These are phyloP conservation scores for Mortierella sp. DNA, from an alignment of 371 early-diverging fungal species.

Conservation along the genomic window DNA sequence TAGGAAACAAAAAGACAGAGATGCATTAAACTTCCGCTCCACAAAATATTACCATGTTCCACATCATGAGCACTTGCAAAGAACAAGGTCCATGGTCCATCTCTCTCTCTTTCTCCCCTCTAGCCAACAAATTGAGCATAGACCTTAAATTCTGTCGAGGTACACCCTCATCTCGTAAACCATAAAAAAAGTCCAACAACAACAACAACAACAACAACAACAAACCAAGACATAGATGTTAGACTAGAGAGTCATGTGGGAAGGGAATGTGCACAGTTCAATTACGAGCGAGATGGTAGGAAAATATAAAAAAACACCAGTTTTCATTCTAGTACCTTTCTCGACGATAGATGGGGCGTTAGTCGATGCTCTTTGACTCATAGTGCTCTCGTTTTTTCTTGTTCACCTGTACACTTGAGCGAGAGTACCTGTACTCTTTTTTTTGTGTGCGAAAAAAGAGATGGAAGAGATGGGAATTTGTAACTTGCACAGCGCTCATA, in stretches of 20 bases:
- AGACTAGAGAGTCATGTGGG: neutral
- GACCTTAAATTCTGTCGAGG: neutral
- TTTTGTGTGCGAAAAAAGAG: neutral
- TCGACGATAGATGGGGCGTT: neutral
- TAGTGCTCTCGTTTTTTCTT: neutral
- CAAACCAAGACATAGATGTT: neutral
- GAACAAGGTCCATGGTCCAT: neutral
- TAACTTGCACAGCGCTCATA: too few relatives aligned
- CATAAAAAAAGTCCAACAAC: neutral
- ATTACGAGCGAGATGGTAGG: neutral
- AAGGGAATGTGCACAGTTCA: slow-evolving; percentile 6
- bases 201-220: neutral
- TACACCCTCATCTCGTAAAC: neutral
- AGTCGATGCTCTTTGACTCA: neutral
- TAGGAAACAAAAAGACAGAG: too few relatives aligned
- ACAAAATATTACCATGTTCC: too few relatives aligned
- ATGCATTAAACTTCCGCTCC: too few relatives aligned
- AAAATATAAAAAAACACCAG: neutral
- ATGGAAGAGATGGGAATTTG: neutral
- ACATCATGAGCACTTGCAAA: neutral
- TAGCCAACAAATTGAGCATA: neutral
- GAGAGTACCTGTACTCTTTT: neutral
- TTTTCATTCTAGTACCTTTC: neutral
- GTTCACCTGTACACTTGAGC: neutral
- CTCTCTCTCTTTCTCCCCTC: neutral